Conservation (phyloP, 495 filamentous ascomycete genomes). For the Lentithecium fluviatile region DNA sequence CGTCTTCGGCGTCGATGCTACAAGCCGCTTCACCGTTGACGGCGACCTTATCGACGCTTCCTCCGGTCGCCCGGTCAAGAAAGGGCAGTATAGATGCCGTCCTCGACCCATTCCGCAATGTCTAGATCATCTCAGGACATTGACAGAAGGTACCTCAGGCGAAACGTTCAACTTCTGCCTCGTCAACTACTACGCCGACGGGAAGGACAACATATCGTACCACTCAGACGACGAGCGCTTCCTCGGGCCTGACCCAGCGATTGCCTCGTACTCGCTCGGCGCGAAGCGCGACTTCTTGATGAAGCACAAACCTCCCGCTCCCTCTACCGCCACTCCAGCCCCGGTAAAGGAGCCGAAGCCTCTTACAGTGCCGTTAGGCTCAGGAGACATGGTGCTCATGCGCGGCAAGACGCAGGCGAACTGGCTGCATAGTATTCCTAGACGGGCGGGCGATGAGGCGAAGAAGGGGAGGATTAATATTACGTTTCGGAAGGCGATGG, state of each 20-base stretch:
- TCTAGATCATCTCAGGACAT: slow-evolving; percentile 55
- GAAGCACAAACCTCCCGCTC: slow-evolving; percentile 60
- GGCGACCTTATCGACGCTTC: slow-evolving; percentile 52
- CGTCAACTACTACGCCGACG: slow-evolving; percentile 73
- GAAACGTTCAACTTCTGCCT: slow-evolving; percentile 69
- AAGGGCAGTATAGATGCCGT: slow-evolving; percentile 53
- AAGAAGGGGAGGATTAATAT: slow-evolving; percentile 69
- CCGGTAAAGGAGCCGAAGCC: slow-evolving; percentile 39
- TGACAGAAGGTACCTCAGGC: slow-evolving; percentile 59
- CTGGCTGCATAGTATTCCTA: slow-evolving; percentile 76
- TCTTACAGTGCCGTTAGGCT: slow-evolving; percentile 59
- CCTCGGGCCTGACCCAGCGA: slow-evolving; percentile 63
- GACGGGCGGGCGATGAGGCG: slow-evolving; percentile 58
- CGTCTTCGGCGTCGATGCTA: slow-evolving; percentile 69
- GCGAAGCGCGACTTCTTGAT: slow-evolving; percentile 65
- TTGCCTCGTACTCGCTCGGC: slow-evolving; percentile 69
- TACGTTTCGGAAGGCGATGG: slow-evolving; percentile 65
- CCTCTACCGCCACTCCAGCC: slow-evolving; percentile 21
- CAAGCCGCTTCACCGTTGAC: slow-evolving; percentile 38
- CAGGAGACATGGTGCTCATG: slow-evolving; percentile 75
- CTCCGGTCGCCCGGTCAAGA: slow-evolving; percentile 43
- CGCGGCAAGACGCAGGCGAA: slow-evolving; percentile 63
- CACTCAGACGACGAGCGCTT: slow-evolving; percentile 77
- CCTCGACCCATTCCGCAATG: slow-evolving; percentile 69
- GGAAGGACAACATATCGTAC: slow-evolving; percentile 69